A percentile compares a stretch with the other conserved stretches of the same genome.
Evolutionary conservation across 176 grass and related monocot genomes (phyloP).

Genomic region (Phyllostachys edulis): DNA sequence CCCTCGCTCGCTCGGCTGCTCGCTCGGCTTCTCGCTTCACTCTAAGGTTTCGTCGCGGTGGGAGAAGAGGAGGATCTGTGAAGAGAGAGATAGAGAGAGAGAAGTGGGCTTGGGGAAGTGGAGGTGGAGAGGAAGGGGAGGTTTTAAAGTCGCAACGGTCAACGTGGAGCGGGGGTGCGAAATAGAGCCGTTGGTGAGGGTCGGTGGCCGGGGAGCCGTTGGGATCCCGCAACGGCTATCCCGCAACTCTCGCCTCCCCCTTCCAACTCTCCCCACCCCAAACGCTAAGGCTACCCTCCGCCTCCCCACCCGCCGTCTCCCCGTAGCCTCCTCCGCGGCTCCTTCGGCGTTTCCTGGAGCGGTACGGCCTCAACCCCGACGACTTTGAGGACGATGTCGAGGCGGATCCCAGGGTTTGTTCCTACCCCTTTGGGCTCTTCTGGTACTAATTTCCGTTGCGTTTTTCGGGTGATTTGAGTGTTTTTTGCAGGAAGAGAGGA

Average conservation of each 20-base stretch:
- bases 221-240: conserved; percentile 39
- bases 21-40: background rate
- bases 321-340: background rate
- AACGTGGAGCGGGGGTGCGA: conserved; percentile 39
- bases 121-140: background rate
- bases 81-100: background rate
- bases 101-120: conserved; percentile 14
- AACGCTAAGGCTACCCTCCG: background rate
- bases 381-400: conserved; percentile 44
- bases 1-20: background rate
- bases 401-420: conserved; percentile 40
- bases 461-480: background rate
- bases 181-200: conserved; percentile 48
- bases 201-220: background rate
- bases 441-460: background rate
- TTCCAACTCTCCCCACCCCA: conserved; percentile 17
- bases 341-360: conserved; percentile 49
- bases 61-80: background rate
- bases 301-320: background rate
- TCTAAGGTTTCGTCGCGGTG: conserved; percentile 20
- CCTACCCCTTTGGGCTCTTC: background rate
- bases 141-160: conserved; percentile 41
- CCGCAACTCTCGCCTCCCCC: conserved; percentile 27
- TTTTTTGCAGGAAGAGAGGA: conserved; percentile 32
- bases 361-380: conserved; percentile 64